Conservation (phyloP, 345 rosid genomes). For the Populus deltoides region DNA sequence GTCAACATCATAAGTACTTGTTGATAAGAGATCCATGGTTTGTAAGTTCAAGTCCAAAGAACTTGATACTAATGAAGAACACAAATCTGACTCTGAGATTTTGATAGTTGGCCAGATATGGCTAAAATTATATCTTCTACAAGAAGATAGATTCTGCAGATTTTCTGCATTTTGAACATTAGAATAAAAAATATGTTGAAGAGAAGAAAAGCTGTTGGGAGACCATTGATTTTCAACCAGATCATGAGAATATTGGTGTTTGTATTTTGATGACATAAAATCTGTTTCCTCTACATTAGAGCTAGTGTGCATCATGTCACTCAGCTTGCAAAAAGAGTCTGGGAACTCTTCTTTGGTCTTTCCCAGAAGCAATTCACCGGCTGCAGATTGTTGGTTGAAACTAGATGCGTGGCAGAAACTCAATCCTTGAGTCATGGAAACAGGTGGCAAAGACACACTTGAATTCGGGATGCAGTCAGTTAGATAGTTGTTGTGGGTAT, state of each 20-base stretch:
- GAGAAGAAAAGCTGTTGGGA: constrained; percentile 20
- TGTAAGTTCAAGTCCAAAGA: constrained; percentile 31
- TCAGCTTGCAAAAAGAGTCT: constrained; percentile 22
- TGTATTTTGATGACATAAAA: constrained; percentile 5
- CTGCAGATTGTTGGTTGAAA: constrained; percentile 15
- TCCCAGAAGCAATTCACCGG: constrained; percentile 18
- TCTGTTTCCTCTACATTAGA: constrained; percentile 2
- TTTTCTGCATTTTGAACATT: not conserved
- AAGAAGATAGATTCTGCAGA: not conserved
- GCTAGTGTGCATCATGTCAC: constrained; percentile 12
- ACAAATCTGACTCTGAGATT: constrained; percentile 18
- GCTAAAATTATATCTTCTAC: constrained; percentile 17
- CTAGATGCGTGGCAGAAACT: not conserved
- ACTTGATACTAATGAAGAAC: constrained; percentile 25
- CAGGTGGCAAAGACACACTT: constrained; percentile 17
- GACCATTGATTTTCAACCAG: constrained; percentile 3
- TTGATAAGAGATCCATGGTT: constrained; percentile 20
- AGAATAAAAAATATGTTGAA: constrained; percentile 3
- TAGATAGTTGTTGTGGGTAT: not conserved
- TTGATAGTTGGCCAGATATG: constrained; percentile 20
- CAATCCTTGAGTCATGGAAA: constrained; percentile 6
- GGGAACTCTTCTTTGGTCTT: constrained; percentile 31
- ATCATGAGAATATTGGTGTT: not conserved
- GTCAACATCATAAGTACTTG: constrained; percentile 7
- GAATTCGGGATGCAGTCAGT: constrained; percentile 13